These are phyloP conservation scores for Cardamine resedifolia DNA, from an alignment of 345 rosid species.

Conservation along the genomic window DNA sequence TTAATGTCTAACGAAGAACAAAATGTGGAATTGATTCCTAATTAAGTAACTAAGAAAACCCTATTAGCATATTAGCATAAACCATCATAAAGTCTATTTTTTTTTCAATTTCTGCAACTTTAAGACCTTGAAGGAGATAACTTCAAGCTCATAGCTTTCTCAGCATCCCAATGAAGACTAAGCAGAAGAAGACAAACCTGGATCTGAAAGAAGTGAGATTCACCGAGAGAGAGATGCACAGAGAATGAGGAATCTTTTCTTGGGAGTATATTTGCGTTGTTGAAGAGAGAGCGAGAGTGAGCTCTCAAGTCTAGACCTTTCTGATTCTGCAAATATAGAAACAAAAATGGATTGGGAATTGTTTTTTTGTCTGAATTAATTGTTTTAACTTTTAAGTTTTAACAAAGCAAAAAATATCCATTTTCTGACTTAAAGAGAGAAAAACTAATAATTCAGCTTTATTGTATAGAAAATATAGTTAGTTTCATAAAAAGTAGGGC, in stretches of 20 bases:
- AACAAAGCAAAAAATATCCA: not conserved
- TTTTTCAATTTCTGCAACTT: not conserved
- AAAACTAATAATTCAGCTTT: not conserved
- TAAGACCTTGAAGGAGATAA: slow-evolving; percentile 15
- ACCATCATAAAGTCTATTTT: slow-evolving; percentile 1
- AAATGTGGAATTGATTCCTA: slow-evolving; percentile 19
- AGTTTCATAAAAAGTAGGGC: not conserved
- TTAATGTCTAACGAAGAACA: not conserved
- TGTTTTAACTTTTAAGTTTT: not conserved
- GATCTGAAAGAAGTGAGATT: slow-evolving; percentile 45
- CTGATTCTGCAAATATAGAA: slow-evolving; percentile 26
- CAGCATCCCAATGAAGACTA: slow-evolving; percentile 26
- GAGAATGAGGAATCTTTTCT: slow-evolving; percentile 9
- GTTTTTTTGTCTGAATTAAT: not conserved
- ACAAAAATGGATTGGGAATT: slow-evolving; percentile 22
- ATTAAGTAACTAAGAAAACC: slow-evolving; percentile 5
- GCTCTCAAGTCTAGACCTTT: slow-evolving; percentile 19
- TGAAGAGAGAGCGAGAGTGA: slow-evolving; percentile 27
- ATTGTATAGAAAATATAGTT: not conserved
- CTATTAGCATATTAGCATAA: not conserved
- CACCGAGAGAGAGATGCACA: slow-evolving; percentile 13
- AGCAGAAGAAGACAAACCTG: slow-evolving; percentile 49
- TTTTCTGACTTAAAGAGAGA: not conserved
- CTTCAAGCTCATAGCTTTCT: slow-evolving; percentile 20
- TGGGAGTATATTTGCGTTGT: slow-evolving; percentile 20